Evolutionary conservation across 2,329 filamentous ascomycete species (phyloP).

Genomic region (Aspergillus hortae): DNA sequence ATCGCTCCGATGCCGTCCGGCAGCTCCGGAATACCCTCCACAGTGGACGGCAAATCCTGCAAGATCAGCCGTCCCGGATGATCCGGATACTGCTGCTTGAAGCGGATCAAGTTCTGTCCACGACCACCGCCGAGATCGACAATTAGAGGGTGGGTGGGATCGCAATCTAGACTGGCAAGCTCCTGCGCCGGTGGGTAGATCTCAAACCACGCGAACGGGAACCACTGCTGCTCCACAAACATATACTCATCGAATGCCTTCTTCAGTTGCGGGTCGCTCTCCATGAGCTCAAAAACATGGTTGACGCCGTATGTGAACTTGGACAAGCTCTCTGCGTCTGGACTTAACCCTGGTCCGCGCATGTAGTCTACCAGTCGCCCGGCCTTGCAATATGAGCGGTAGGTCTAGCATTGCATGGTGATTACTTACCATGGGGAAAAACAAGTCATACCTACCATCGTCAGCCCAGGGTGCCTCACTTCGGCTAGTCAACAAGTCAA

Average conservation of each 20-base stretch:
- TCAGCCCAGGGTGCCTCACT: too few species aligned
- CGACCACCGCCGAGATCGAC: constrained; percentile 43
- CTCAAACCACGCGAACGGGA: constrained; percentile 17
- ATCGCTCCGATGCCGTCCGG: constrained; percentile 25
- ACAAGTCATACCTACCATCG: too few species aligned
- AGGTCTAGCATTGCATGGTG: too few species aligned
- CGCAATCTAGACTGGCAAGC: background rate
- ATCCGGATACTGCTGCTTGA: constrained; percentile 32
- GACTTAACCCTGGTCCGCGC: constrained; percentile 14
- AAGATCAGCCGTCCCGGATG: constrained; percentile 43
- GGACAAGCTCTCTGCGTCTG: constrained; percentile 10
- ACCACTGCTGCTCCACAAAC: constrained; percentile 11
- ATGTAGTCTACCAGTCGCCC: constrained; percentile 14
- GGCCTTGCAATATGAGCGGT: too few species aligned
- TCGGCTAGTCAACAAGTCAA: too few species aligned
- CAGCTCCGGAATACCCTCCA: constrained; percentile 15
- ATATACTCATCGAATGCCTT: constrained; percentile 18
- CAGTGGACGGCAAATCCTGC: constrained; percentile 45
- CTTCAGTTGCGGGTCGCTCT: constrained; percentile 16
- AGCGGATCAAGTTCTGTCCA: constrained; percentile 38
- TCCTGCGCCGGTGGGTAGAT: constrained; percentile 13
- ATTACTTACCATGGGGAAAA: too few species aligned
- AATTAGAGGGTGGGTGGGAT: constrained; percentile 17
- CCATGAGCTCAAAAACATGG: constrained; percentile 14
- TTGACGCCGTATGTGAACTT: constrained; percentile 15